Conservation (phyloP, 2,329 filamentous ascomycete genomes). For the Byssoonygena ceratinophila region DNA sequence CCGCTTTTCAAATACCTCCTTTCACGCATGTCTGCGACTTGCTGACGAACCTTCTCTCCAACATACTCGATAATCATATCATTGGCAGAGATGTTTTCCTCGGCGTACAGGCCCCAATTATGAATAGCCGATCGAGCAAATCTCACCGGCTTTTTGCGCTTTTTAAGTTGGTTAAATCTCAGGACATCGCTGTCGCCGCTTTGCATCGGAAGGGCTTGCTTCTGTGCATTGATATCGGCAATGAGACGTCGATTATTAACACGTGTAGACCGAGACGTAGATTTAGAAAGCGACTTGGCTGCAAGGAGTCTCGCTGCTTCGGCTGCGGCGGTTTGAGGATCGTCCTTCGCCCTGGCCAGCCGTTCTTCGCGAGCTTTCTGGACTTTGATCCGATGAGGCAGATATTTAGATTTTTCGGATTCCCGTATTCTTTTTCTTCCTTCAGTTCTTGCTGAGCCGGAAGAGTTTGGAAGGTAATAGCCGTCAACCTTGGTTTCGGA, state of each 20-base stretch:
- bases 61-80: slow-evolving; percentile 99
- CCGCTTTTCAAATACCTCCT: slow-evolving; percentile 87
- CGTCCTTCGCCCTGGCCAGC: slow-evolving; percentile 58
- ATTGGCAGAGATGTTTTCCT: slow-evolving; percentile 92
- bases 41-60: slow-evolving; percentile 90
- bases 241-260: slow-evolving; percentile 91
- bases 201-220: slow-evolving; percentile 59
- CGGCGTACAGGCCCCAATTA: slow-evolving; percentile 95
- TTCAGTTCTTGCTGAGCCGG: slow-evolving; percentile 82
- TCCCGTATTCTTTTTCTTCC: slow-evolving; percentile 92
- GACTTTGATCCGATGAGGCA: slow-evolving; percentile 94
- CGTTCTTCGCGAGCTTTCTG: slow-evolving; percentile 83
- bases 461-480: slow-evolving; percentile 74
- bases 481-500: slow-evolving; percentile 48
- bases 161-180: slow-evolving; percentile 98
- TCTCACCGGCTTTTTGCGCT: slow-evolving; percentile 97
- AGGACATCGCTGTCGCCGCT: slow-evolving; percentile 78
- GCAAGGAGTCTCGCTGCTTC: slow-evolving; percentile 63
- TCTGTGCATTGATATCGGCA: slow-evolving; percentile 90
- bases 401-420: slow-evolving; percentile 93
- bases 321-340: slow-evolving; percentile 54
- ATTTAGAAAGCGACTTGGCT: slow-evolving; percentile 72
- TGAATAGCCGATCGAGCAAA: slow-evolving; percentile 97
- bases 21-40: slow-evolving; percentile 94
- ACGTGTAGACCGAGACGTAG: slow-evolving; percentile 83